Base-by-base conservation (phyloP, 2,329 filamentous ascomycete genomes). In the Neurospora crassa region DNA sequence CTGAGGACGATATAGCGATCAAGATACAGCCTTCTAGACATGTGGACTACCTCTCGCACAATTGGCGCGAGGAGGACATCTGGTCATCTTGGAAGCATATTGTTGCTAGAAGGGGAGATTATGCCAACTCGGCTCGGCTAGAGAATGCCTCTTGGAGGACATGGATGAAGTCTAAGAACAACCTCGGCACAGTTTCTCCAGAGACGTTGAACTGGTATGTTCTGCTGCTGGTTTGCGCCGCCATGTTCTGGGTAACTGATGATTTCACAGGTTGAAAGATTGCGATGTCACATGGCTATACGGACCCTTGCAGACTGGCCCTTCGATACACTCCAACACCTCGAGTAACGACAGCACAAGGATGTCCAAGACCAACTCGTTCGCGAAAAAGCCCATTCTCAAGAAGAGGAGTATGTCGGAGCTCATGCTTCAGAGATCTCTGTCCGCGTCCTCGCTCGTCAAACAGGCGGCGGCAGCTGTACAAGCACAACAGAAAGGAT, bases 251-350 rank as follows among this genome's bases (percentile, higher is more conserved):
- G 53, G 7, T 63, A 34, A 34, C 53, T 76, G 59, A 76, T 71
- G 10, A n/a, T 37, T 37, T 71, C 68, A 20, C 77, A 97, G 94
- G 94, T 85, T 97, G 72, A 99, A 98, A 80, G 96, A 98, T 77
- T 96, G 92, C 79, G 95, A 99, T 80, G 94, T 97, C 41, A 97
- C 95, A 67, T 99, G 95, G 96, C 85, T 99, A 0, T 99, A 98
- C 78, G 96, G 96, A 0, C 96, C 96, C 14, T 82, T 97, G 68
- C 95, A 97, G 79, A 91, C 91, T 0, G 90, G 91, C 29, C 84
- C 85, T 4, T 87, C 84, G 76, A 78, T 83, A 6, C 80, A 82
- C 69, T 82, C 53, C 6, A 63, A 81, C 2, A 82, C 83, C 74
- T 74, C 79, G 14, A 76, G 72, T 34, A 70, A 45, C 45, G 77